Evolutionary conservation across 192 early-diverging fungal genomes (phyloP).

Genomic region (Coemansia sp.): DNA sequence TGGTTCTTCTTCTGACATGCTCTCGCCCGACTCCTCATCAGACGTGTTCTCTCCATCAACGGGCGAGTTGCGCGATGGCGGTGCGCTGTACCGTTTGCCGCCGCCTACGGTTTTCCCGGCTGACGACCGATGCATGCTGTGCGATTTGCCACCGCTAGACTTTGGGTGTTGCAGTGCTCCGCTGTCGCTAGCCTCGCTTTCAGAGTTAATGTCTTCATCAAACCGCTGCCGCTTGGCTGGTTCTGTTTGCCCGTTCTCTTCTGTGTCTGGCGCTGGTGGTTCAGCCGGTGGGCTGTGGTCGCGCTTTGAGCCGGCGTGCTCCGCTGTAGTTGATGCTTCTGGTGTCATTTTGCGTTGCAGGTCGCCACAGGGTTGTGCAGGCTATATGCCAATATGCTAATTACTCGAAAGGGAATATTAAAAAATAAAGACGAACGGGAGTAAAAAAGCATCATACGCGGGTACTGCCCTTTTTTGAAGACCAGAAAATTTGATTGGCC

Average conservation of each 20-base stretch:
- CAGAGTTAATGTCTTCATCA: not conserved
- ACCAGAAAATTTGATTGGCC: not conserved
- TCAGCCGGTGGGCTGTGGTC: not conserved
- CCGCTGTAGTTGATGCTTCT: conserved; percentile 1
- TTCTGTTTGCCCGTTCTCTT: not conserved
- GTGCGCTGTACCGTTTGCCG: conserved; percentile 38
- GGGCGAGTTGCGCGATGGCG: conserved; percentile 30
- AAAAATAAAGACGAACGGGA: not conserved
- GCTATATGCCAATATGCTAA: not conserved
- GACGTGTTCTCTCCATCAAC: conserved; percentile 6
- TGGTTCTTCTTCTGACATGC: conserved; percentile 11
- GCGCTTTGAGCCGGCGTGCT: conserved; percentile 14
- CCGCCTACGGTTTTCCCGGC: conserved; percentile 49
- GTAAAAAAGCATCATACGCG: not conserved
- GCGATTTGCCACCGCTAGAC: conserved; percentile 4
- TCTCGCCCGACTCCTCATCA: conserved; percentile 16
- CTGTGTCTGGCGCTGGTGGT: not conserved
- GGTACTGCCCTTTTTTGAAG: not conserved
- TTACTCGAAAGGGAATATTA: not conserved
- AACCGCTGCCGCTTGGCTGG: conserved; percentile 5
- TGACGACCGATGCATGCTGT: conserved; percentile 10
- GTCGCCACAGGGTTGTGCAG: not conserved
- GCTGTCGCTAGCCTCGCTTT: not conserved
- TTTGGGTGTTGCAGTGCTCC: not conserved
- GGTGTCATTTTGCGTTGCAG: conserved; percentile 1